Evolutionary conservation across 495 filamentous ascomycete species (phyloP).

Genomic region (Tuber brumale): DNA sequence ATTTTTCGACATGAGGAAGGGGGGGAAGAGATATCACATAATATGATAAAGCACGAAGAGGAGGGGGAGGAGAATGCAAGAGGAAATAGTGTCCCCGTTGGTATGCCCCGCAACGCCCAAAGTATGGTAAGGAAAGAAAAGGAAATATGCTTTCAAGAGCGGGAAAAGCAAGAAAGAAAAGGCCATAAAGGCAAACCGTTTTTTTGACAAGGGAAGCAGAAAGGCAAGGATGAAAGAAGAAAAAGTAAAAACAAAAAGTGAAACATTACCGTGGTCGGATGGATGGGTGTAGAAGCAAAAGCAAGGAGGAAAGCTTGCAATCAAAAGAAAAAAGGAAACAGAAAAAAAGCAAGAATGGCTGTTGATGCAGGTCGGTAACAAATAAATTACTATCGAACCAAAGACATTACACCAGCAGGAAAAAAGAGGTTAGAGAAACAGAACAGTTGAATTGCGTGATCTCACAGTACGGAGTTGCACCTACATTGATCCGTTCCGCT

Average conservation of each 20-base stretch:
- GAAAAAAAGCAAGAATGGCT: slow-evolving; percentile 11
- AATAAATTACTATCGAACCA: slow-evolving; percentile 22
- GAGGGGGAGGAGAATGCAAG: neutral
- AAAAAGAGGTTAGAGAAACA: slow-evolving; percentile 5
- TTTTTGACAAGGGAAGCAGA: neutral
- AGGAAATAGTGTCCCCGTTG: neutral
- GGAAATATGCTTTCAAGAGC: neutral
- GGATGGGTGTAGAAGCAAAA: slow-evolving; percentile 6
- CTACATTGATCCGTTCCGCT: slow-evolving; percentile 17
- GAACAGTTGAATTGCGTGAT: neutral
- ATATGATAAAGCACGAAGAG: neutral
- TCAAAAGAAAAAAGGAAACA: slow-evolving; percentile 3
- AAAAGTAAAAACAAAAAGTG: slow-evolving; percentile 9
- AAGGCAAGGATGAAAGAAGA: neutral
- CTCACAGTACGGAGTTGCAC: slow-evolving; percentile 33
- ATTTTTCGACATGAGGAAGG: neutral
- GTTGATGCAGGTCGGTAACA: neutral
- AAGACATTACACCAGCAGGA: slow-evolving; percentile 1
- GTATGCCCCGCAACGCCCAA: neutral
- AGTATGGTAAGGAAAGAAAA: neutral
- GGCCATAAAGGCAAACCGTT: neutral
- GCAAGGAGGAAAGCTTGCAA: neutral
- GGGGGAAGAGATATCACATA: neutral
- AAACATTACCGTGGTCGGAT: neutral
- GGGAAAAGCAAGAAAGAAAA: slow-evolving; percentile 5